These are phyloP conservation scores for Epichloe glyceriae DNA, from an alignment of 2,329 filamentous ascomycete genomes.

Conservation along the genomic window DNA sequence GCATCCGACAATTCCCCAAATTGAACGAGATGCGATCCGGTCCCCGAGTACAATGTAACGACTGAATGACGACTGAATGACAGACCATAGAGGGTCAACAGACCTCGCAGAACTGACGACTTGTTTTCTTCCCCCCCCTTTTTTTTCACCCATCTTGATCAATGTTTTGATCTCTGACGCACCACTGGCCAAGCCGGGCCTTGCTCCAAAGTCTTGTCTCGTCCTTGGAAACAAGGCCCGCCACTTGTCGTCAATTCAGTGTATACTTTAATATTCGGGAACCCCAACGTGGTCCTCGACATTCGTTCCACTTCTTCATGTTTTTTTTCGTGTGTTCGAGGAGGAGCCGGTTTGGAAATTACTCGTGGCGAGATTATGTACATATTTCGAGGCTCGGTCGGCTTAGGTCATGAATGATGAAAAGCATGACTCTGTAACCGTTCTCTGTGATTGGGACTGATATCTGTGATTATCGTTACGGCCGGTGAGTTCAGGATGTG, in stretches of 20 bases:
- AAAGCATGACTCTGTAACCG: background rate
- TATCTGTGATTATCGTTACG: too few relatives aligned
- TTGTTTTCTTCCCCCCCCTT: conserved; percentile 8
- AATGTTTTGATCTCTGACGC: background rate
- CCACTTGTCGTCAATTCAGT: too few relatives aligned
- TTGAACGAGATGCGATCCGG: background rate
- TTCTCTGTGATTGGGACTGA: too few relatives aligned
- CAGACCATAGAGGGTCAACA: background rate
- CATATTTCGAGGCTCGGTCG: background rate
- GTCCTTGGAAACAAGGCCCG: too few relatives aligned
- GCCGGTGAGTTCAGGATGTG: too few relatives aligned
- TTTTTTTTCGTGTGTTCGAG: too few relatives aligned
- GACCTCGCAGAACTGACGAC: background rate
- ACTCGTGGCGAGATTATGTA: background rate
- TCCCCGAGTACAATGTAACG: background rate
- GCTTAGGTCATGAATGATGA: conserved; percentile 6
- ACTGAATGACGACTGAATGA: conserved; percentile 6
- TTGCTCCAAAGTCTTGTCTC: background rate
- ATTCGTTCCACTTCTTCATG: too few relatives aligned
- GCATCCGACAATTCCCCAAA: too few relatives aligned
- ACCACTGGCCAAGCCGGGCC: too few relatives aligned
- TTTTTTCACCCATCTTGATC: conserved; percentile 3
- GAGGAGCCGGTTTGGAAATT: too few relatives aligned
- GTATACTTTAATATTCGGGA: too few relatives aligned
- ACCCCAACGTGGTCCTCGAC: too few relatives aligned